Evolutionary conservation across 2,329 filamentous ascomycete species (phyloP).

Genomic region (Ophiostoma tasmaniense): DNA sequence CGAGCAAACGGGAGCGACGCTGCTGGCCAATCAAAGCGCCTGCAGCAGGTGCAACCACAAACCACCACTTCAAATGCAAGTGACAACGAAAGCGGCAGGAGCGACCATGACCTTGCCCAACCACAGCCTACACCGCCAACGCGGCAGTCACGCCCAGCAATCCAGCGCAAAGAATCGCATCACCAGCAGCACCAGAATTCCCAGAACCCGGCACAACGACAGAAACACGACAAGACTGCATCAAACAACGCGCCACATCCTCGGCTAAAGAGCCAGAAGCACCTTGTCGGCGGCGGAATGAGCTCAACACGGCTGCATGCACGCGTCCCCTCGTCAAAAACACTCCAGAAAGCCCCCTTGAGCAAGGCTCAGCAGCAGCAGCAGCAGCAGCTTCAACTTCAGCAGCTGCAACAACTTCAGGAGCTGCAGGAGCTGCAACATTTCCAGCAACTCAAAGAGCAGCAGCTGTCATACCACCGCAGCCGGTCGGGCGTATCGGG

Average conservation of each 20-base stretch:
- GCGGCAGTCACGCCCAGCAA: slow-evolving; percentile 1
- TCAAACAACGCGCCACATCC: slow-evolving; percentile 28
- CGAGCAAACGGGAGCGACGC: slow-evolving; percentile 9
- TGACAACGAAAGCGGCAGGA: slow-evolving; percentile 6
- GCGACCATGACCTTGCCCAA: slow-evolving; percentile 9
- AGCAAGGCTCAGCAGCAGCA: slow-evolving; percentile 19
- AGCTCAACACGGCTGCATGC: slow-evolving; percentile 39
- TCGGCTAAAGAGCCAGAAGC: slow-evolving; percentile 33
- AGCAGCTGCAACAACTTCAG: slow-evolving; percentile 20
- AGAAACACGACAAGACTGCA: slow-evolving; percentile 4
- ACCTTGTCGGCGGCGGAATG: slow-evolving; percentile 34
- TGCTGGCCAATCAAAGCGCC: slow-evolving; percentile 17
- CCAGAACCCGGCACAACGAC: slow-evolving; percentile 6
- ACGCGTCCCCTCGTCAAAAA: slow-evolving; percentile 45
- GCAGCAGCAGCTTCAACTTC: slow-evolving; percentile 10
- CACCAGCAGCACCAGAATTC: slow-evolving; percentile 6
- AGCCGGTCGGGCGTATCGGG: slow-evolving; percentile 34
- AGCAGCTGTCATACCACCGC: slow-evolving; percentile 24
- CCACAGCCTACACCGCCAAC: slow-evolving; percentile 10
- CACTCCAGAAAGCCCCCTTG: slow-evolving; percentile 34
- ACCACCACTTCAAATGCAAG: slow-evolving; percentile 4
- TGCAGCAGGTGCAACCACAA: slow-evolving; percentile 9
- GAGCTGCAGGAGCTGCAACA: slow-evolving; percentile 13
- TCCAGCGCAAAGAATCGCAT: slow-evolving; percentile 4
- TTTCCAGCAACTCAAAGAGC: slow-evolving; percentile 12